Evolutionary conservation across 2,329 filamentous ascomycete species (phyloP).

Genomic region (Cadophora malorum): DNA sequence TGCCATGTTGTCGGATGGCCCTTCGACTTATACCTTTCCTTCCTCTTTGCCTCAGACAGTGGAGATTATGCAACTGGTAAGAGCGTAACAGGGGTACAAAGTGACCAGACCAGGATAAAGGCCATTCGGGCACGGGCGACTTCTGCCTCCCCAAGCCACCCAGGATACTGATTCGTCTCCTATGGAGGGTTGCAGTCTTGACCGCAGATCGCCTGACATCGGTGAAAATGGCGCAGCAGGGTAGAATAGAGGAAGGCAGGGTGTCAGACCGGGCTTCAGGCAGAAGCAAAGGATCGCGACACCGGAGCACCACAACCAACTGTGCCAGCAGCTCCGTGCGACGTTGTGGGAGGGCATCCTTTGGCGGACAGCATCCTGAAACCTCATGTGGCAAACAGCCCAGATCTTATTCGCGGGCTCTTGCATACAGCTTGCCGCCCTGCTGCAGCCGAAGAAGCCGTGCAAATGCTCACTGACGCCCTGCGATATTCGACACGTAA

Average conservation of each 20-base stretch:
- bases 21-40: constrained; percentile 31
- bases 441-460: constrained; percentile 7
- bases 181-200: constrained; percentile 19
- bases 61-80: constrained; percentile 34
- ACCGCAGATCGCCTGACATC: constrained; percentile 36
- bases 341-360: constrained; percentile 4
- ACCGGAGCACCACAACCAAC: constrained; percentile 19
- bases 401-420: constrained; percentile 8
- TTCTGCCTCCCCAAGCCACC: constrained; percentile 24
- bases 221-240: constrained; percentile 31
- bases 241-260: not conserved
- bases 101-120: constrained; percentile 29
- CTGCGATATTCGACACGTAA: not conserved
- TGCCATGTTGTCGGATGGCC: constrained; percentile 4
- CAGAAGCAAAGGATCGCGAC: constrained; percentile 28
- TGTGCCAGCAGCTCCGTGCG: constrained; percentile 5
- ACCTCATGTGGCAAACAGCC: not conserved
- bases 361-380: constrained; percentile 1
- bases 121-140: constrained; percentile 19
- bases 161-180: constrained; percentile 30
- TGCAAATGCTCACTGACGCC: constrained; percentile 5
- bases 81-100: constrained; percentile 28
- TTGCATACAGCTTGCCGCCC: constrained; percentile 1
- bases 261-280: constrained; percentile 26
- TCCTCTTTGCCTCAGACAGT: constrained; percentile 27